These are phyloP conservation scores for Neurospora sp. DNA, from an alignment of 495 filamentous ascomycete genomes.

Conservation along the genomic window DNA sequence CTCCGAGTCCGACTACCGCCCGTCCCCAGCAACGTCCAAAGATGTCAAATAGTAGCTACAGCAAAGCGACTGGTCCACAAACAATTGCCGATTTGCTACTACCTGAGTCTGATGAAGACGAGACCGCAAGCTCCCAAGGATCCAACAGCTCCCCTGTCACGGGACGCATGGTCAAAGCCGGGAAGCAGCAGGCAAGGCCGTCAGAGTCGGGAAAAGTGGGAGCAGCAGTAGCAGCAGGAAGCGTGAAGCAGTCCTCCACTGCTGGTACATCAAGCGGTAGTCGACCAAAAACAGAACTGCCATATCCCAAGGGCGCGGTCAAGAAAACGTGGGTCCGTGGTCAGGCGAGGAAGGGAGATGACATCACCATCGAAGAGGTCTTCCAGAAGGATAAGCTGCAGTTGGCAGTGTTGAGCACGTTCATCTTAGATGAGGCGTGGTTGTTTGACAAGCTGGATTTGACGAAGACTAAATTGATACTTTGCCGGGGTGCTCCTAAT, in stretches of 20 bases:
- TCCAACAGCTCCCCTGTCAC: not conserved
- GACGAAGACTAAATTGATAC: slow-evolving; percentile 30
- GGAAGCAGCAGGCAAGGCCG: not conserved
- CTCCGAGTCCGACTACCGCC: not conserved
- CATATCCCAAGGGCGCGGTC: slow-evolving; percentile 62
- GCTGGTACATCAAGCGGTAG: not conserved
- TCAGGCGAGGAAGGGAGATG: slow-evolving; percentile 46
- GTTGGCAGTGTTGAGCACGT: slow-evolving; percentile 76
- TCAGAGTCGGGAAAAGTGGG: not conserved
- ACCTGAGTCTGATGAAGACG: not conserved
- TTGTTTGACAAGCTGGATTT: slow-evolving; percentile 33
- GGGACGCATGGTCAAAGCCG: not conserved
- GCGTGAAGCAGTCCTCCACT: not conserved
- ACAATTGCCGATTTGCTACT: not conserved
- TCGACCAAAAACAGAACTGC: slow-evolving; percentile 18
- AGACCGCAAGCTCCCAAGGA: not conserved
- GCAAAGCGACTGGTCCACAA: not conserved
- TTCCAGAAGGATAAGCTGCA: slow-evolving; percentile 60
- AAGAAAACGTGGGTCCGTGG: slow-evolving; percentile 72
- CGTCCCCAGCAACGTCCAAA: slow-evolving; percentile 20
- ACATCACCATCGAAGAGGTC: slow-evolving; percentile 88
- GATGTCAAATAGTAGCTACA: not conserved
- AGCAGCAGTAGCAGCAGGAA: not conserved
- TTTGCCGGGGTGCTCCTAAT: not conserved
- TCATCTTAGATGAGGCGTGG: slow-evolving; percentile 63